Base-by-base conservation (phyloP, 129 eudicot species). In the Saussurea involucrata region DNA sequence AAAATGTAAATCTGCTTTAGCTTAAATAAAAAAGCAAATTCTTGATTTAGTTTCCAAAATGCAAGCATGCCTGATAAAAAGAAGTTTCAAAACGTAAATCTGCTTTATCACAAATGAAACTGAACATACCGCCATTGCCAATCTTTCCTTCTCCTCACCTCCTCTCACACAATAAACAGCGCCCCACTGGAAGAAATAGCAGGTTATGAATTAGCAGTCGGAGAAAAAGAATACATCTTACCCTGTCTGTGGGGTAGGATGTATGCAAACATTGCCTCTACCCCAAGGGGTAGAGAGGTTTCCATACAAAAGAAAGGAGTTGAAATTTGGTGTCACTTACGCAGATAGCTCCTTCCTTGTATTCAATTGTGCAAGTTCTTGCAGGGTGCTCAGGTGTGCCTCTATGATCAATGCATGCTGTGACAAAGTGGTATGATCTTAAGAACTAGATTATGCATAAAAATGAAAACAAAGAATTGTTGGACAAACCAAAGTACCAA, bases 381-480 rank as follows among this genome's bases (percentile, higher is more conserved):
- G 98, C 98, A 33, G 98, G 98, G 82, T 89, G 90, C 66, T 95
- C 92, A 10, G 97, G 97, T 2, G 98, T 95, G 33, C 98, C 98
- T 83, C 98, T 83, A 68, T 95, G 98, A 78, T 95, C 98, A 70
- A 95, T 95, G 89, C 98, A 95, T 4, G 97, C 98, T 95, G 92
- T 73, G 20, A 63, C 75, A 78, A n/a, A 24, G 40, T 10, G 66
- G 20, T 37, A 8, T 12, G 28, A 36, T 29, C 8, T 32, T 18
- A 44, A 34, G 4, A 76, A 0, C 63, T 22, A 73, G 27, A 80
- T 53, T 20, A 24, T 24, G 21, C 33, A 29, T 12, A 53, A 24
- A 33, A 18, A 25, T 15, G 1, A 1, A 70, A 36, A 17, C 4
- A 29, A 18, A 58, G 3, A 9, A 66, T 20, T 44, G 24, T 1